Conservation (phyloP, 148 eudicot genomes). For the Chenopodium album region DNA sequence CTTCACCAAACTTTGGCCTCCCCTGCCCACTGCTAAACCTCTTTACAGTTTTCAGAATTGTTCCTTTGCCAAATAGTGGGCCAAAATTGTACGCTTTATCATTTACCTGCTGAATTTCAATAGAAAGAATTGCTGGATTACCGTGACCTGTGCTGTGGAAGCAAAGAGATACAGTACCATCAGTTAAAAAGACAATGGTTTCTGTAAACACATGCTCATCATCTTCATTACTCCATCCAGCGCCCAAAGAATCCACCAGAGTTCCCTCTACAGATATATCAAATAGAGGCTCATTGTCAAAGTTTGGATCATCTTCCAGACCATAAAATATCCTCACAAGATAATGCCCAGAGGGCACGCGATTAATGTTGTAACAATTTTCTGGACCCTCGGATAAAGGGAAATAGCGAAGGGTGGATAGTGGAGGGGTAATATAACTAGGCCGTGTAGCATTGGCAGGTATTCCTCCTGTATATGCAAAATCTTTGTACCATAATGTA, state of each 20-base stretch:
- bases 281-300: conserved; percentile 87
- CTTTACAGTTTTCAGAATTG: conserved; percentile 63
- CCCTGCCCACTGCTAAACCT: conserved; percentile 64
- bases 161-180: conserved; percentile 72
- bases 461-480: conserved; percentile 85
- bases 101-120: conserved; percentile 88
- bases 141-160: conserved; percentile 99
- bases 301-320: conserved; percentile 64
- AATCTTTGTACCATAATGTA: conserved; percentile 84
- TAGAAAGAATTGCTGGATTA: conserved; percentile 81
- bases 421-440: conserved; percentile 73
- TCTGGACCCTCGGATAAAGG: conserved; percentile 90
- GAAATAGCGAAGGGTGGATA: conserved; percentile 74
- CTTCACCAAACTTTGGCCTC: conserved; percentile 72
- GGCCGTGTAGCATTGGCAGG: conserved; percentile 78
- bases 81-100: conserved; percentile 73
- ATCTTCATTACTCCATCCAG: conserved; percentile 87
- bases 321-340: conserved; percentile 76
- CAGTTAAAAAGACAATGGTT: conserved; percentile 64
- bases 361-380: conserved; percentile 76
- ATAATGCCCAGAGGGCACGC: conserved; percentile 79
- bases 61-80: conserved; percentile 60
- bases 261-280: conserved; percentile 90
- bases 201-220: conserved; percentile 81
- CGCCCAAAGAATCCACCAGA: conserved; percentile 57